These are phyloP conservation scores for Arctostaphylos glauca DNA, from an alignment of 148 eudicot genomes.

Conservation along the genomic window DNA sequence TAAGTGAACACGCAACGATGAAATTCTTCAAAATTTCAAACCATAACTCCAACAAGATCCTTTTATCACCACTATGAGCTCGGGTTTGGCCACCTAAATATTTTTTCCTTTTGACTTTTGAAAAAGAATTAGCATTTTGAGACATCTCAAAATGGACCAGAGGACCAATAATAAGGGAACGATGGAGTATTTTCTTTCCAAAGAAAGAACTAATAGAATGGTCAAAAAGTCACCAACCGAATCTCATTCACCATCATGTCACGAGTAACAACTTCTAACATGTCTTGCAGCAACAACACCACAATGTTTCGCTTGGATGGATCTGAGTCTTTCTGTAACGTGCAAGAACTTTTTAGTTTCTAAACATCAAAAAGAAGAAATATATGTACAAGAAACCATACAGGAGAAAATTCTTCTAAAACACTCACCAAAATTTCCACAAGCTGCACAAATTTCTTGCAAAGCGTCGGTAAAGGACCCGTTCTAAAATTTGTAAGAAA, in stretches of 20 bases:
- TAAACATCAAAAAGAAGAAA: conserved; percentile 2
- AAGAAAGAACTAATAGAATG: conserved; percentile 2
- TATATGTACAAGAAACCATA: background rate
- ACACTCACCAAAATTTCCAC: conserved; percentile 75
- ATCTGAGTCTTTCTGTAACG: conserved; percentile 75
- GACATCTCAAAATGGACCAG: background rate
- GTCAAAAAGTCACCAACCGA: conserved; percentile 45
- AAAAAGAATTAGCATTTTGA: background rate
- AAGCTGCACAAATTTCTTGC: conserved; percentile 70
- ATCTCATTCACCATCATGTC: conserved; percentile 97
- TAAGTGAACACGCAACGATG: background rate
- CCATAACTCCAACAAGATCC: background rate
- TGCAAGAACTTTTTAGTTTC: conserved; percentile 14
- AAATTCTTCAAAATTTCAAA: background rate
- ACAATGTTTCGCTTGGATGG: conserved; percentile 62
- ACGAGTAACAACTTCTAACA: conserved; percentile 89
- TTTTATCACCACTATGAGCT: background rate
- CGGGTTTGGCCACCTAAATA: background rate
- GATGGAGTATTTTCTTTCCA: background rate
- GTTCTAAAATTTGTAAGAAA: conserved; percentile 79
- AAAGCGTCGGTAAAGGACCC: conserved; percentile 74
- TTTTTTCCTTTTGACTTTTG: background rate
- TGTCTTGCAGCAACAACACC: conserved; percentile 81
- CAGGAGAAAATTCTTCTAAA: conserved; percentile 16
- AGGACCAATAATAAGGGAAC: background rate